Conservation (phyloP, 352 stramenopile species). For the Phytophthora hybrid region DNA sequence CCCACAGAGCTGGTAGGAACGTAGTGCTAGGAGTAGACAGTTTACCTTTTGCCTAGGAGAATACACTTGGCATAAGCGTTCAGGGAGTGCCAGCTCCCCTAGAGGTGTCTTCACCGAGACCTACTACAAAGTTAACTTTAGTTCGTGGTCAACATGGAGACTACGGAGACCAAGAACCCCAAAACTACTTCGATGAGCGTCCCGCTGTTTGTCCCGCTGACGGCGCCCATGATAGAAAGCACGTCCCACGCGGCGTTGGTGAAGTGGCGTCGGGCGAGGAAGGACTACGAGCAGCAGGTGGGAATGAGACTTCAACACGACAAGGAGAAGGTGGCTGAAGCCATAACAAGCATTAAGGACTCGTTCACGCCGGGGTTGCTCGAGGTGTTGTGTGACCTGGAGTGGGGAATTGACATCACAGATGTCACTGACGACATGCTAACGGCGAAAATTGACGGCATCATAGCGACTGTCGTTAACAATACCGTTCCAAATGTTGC, state of each 20-base stretch:
- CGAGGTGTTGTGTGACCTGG: conserved; percentile 10
- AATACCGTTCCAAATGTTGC: conserved; percentile 9
- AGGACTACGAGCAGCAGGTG: background rate
- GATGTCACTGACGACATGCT: conserved; percentile 5
- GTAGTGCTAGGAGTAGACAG: too few species aligned
- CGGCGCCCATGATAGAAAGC: background rate
- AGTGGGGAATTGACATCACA: background rate
- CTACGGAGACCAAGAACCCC: background rate
- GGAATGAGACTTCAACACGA: background rate
- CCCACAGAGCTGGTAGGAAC: too few species aligned
- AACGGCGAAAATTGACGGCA: conserved; percentile 3
- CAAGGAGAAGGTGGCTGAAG: background rate
- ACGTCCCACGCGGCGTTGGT: background rate
- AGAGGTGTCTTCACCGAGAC: too few species aligned
- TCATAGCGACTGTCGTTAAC: conserved; percentile 12
- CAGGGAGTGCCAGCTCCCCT: too few species aligned
- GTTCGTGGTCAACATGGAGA: background rate
- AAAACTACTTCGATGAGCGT: background rate
- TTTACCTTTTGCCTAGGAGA: too few species aligned
- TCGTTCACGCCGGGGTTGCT: background rate
- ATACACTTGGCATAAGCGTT: too few species aligned
- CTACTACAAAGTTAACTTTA: background rate
- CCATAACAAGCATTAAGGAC: background rate
- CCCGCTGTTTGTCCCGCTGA: background rate
- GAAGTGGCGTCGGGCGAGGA: background rate